Base-by-base conservation (phyloP, 2,329 filamentous ascomycete genomes). In the Verticillium zaregamsianum region DNA sequence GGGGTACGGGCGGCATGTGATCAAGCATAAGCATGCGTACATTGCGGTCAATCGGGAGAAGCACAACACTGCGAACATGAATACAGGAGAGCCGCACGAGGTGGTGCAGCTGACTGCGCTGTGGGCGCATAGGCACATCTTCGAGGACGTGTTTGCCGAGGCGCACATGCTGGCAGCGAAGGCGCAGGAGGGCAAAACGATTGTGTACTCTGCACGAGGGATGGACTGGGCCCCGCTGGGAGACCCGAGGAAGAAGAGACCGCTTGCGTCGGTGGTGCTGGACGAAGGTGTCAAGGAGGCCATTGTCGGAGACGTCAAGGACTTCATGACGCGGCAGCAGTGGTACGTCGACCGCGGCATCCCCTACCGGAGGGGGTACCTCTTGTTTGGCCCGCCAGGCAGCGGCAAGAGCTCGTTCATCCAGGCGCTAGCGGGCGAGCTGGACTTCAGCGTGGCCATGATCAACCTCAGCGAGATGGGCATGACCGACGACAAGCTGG, bases 331-430 rank as follows among this genome's bases (percentile, higher is more conserved):
- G 1, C 89, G 90, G 40, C 86, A 91, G 62, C 86, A 90, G 66
- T 97, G 94, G 93, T 97, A 97, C 71, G 86, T 93, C 58, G 92
- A 97, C 69, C 88, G 94, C n/a, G 94, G 93, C 2, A 96, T 97
- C 66, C 94, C 94, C 0, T 97, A 97, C 70, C 86, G 93, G 20
- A 82, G 93, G 61, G 94, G 93, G 0, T 97, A 97, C 71, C 82
- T 97, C 8, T 83, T 97, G 0, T 92, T 95, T 69, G 93, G 93
- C 0, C 93, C 93, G 4, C 93, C 93, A 0, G 93, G 93, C 0
- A 96, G 90, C 52, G 96, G 92, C 39, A 98, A 96, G 79, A 97
- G 90, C 64, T 96, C 92, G 0, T 98, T 99, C 68, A 97, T 99
- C 65, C 93, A 97, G 75, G 93, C 95, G 0, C 79, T 99, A 52